phyloP scores from a whole-genome alignment of 495 filamentous ascomycete genomes.

The Aspergillus hancockii region DNA sequence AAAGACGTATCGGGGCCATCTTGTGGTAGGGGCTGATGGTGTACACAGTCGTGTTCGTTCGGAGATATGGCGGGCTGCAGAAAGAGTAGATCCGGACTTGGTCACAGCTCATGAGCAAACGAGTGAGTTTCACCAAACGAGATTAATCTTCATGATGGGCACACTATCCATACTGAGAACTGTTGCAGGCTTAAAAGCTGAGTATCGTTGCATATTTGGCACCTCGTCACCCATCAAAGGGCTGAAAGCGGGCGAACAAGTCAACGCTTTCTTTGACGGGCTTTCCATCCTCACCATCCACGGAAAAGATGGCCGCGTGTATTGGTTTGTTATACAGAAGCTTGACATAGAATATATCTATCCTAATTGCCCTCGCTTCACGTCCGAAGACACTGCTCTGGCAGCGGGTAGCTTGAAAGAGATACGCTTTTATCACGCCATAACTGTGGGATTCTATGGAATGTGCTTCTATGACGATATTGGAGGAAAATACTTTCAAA shows the following conservation, averaged over 20 bases:
- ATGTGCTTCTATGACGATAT: neutral
- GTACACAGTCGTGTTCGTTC: conserved; percentile 43
- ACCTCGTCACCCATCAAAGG: conserved; percentile 1
- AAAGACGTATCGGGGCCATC: conserved; percentile 32
- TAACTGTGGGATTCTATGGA: neutral
- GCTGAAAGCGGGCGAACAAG: neutral
- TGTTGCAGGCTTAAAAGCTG: neutral
- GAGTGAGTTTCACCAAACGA: neutral
- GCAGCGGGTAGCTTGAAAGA: neutral
- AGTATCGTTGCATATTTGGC: conserved; percentile 9
- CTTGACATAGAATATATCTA: too few relatives aligned
- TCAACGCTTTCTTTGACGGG: conserved; percentile 1
- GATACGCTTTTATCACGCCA: neutral
- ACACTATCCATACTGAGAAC: too few relatives aligned
- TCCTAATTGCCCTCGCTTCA: too few relatives aligned
- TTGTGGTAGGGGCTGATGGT: conserved; percentile 50
- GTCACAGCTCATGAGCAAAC: neutral
- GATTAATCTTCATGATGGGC: too few relatives aligned
- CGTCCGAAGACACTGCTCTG: too few relatives aligned
- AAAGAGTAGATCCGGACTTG: neutral
- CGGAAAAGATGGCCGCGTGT: conserved; percentile 1
- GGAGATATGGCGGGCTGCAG: conserved; percentile 16
- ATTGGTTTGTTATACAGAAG: conserved; percentile 12
- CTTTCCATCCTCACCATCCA: neutral
- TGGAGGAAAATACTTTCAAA: conserved; percentile 5